These are phyloP conservation scores for Avena atlantica DNA, from an alignment of 176 grass and related monocot genomes.

Conservation along the genomic window DNA sequence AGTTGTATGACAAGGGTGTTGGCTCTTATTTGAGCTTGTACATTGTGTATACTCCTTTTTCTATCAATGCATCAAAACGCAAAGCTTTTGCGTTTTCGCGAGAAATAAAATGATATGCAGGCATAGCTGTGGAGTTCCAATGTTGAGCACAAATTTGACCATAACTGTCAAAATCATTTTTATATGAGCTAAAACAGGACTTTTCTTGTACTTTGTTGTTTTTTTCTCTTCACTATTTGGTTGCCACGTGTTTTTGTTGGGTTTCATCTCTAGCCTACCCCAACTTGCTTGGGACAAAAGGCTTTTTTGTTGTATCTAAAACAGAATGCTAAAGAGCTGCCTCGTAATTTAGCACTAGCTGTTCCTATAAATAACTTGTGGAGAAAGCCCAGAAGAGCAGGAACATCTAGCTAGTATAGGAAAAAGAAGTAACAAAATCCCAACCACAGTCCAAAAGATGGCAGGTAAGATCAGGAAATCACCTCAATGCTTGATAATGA, in stretches of 20 bases:
- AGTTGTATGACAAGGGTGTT: no score
- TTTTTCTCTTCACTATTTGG: no score
- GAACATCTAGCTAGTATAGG: not conserved
- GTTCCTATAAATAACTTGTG: conserved; percentile 35
- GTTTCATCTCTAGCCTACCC: no score
- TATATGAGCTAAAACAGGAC: conserved; percentile 10
- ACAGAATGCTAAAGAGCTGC: conserved; percentile 1
- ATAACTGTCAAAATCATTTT: conserved; percentile 17
- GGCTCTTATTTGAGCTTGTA: no score
- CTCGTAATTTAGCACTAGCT: conserved; percentile 1
- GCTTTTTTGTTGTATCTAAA: not conserved
- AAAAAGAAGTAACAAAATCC: conserved; percentile 1
- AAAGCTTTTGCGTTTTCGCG: no score
- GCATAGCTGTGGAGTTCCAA: conserved; percentile 20
- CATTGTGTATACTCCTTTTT: no score
- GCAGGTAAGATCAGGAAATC: conserved; percentile 36
- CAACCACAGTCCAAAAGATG: conserved; percentile 13
- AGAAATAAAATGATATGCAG: not conserved
- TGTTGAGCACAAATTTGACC: not conserved
- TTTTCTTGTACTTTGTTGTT: no score
- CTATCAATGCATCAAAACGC: no score
- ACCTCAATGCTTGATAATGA: conserved; percentile 74
- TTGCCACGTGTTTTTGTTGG: no score
- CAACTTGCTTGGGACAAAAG: no score
- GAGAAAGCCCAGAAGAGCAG: conserved; percentile 22